Percentiles rank a stretch among this genome's conserved stretches.
Evolutionary conservation across 257 asterid genomes (phyloP).

Genomic region (Fraxinus anomala): DNA sequence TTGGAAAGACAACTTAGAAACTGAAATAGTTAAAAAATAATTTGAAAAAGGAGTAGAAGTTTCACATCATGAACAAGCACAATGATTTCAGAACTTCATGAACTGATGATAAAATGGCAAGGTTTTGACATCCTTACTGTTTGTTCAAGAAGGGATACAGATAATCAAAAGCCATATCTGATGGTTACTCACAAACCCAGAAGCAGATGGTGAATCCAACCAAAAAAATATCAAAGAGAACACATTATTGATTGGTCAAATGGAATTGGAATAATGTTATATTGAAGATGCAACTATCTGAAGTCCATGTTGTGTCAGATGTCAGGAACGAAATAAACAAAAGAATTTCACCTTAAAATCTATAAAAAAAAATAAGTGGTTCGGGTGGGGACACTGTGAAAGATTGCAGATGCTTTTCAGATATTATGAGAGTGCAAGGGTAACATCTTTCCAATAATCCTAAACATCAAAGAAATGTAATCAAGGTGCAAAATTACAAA

Average conservation of each 20-base stretch:
- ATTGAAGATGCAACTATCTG: neutral
- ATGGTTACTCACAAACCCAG: conserved; percentile 9
- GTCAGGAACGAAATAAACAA: neutral
- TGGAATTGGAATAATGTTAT: neutral
- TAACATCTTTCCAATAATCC: neutral
- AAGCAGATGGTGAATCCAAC: neutral
- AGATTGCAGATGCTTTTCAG: neutral
- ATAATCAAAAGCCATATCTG: neutral
- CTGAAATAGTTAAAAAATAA: neutral
- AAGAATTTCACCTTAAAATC: neutral
- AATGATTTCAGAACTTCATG: conserved; percentile 13
- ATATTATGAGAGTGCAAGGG: neutral
- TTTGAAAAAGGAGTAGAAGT: conserved; percentile 17
- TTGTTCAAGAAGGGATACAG: neutral
- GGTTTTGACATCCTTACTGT: neutral
- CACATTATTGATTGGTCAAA: neutral
- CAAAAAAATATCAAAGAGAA: neutral
- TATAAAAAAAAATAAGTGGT: neutral
- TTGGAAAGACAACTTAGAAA: conserved; percentile 12
- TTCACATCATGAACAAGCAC: neutral
- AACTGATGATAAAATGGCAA: conserved; percentile 7
- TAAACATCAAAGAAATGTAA: conserved; percentile 3
- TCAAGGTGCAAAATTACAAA: neutral
- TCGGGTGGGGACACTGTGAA: neutral
- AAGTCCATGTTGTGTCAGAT: neutral